These are phyloP conservation scores for Amoebophrya sp. DNA, from an alignment of 169 alveolate species.

Conservation along the genomic window DNA sequence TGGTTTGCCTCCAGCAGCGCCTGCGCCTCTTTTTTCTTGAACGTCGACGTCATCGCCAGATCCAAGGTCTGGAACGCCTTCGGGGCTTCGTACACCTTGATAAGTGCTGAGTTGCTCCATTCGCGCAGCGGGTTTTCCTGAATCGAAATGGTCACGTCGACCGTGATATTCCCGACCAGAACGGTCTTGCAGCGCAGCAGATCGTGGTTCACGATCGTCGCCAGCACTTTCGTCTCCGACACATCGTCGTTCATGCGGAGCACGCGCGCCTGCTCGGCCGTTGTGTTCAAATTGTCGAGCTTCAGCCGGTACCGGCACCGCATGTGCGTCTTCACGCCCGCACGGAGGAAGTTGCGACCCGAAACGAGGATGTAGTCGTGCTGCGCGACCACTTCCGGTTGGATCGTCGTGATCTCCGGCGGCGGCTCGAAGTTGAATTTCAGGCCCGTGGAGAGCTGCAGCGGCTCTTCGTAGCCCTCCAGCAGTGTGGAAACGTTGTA, in stretches of 20 bases:
- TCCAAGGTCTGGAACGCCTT: background rate
- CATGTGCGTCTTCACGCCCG: background rate
- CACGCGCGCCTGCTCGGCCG: background rate
- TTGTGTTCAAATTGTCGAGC: background rate
- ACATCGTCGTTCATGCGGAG: background rate
- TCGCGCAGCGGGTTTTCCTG: background rate
- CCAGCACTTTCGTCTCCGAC: background rate
- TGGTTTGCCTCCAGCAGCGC: background rate
- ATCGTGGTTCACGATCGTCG: background rate
- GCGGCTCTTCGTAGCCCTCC: background rate
- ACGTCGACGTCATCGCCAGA: background rate
- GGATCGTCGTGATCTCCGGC: background rate
- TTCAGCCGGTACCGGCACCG: background rate
- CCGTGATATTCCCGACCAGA: background rate
- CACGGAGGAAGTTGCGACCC: background rate
- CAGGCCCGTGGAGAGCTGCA: background rate
- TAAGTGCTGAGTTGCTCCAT: background rate
- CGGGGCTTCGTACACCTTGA: background rate
- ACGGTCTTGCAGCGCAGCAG: background rate
- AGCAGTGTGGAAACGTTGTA: background rate
- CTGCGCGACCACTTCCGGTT: background rate
- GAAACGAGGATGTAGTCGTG: background rate
- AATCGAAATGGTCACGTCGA: background rate
- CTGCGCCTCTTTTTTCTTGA: background rate
- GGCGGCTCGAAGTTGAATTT: background rate